Conservation (phyloP, 2,329 filamentous ascomycete genomes). For the Cytospora piceae region DNA sequence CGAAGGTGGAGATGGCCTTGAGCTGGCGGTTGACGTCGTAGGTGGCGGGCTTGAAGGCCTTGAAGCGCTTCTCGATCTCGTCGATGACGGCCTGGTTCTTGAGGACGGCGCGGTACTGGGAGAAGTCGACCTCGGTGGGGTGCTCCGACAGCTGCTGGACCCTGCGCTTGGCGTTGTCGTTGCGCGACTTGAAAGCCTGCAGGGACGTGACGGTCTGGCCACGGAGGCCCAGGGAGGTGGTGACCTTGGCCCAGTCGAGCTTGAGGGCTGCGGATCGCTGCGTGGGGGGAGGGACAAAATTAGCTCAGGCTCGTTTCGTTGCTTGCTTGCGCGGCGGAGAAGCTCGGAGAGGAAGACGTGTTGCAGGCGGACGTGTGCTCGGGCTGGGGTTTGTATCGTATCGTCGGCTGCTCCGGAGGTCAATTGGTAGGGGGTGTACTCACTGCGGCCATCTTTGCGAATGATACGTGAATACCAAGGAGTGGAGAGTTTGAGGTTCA, state of each 20-base stretch:
- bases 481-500: conserved; percentile 45
- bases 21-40: conserved; percentile 94
- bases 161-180: conserved; percentile 97
- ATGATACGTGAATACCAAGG: conserved; percentile 48
- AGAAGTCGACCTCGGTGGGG: conserved; percentile 87
- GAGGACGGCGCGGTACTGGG: conserved; percentile 85
- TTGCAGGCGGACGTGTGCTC: neutral
- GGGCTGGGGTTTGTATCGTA: neutral
- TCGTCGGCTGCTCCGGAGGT: conserved; percentile 6
- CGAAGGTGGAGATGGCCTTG: conserved; percentile 97
- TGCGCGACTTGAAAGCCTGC: conserved; percentile 98
- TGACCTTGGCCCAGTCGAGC: conserved; percentile 98
- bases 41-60: conserved; percentile 84
- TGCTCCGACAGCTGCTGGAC: conserved; percentile 82
- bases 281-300: conserved; percentile 48
- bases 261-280: conserved; percentile 98
- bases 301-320: conserved; percentile 50
- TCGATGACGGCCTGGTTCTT: conserved; percentile 96
- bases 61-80: conserved; percentile 97
- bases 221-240: conserved; percentile 91
- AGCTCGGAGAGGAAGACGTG: neutral
- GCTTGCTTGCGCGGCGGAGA: neutral
- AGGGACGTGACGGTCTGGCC: conserved; percentile 92
- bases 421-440: conserved; percentile 41
- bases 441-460: conserved; percentile 68